These are phyloP conservation scores for Scutellaria minor DNA, from an alignment of 257 asterid genomes.

Conservation along the genomic window DNA sequence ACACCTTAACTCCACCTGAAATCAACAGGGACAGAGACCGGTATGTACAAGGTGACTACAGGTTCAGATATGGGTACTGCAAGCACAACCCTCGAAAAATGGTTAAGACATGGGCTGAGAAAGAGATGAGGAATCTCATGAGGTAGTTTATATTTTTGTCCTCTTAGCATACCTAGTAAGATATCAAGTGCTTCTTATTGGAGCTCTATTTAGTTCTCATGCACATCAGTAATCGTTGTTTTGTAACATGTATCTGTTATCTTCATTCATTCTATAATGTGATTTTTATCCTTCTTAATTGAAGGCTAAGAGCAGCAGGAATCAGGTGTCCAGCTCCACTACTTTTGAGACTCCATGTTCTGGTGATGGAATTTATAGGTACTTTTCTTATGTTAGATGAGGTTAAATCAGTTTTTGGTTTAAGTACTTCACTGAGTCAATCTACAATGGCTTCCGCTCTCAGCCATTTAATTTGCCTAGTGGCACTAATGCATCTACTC, in stretches of 20 bases:
- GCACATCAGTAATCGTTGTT: background rate
- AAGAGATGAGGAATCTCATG: conserved; percentile 98
- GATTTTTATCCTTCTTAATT: conserved; percentile 32
- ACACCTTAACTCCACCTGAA: conserved; percentile 25
- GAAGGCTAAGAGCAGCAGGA: conserved; percentile 91
- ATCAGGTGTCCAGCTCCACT: conserved; percentile 87
- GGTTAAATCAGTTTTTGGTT: background rate
- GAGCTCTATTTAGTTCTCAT: background rate
- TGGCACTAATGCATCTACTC: too few relatives aligned
- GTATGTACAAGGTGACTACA: conserved; percentile 94
- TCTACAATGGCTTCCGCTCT: background rate
- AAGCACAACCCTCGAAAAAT: conserved; percentile 95
- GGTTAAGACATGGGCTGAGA: conserved; percentile 99
- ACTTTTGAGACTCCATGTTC: conserved; percentile 91
- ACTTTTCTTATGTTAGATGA: conserved; percentile 26
- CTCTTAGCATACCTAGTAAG: background rate
- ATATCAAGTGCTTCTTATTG: background rate
- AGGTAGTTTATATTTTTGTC: conserved; percentile 50
- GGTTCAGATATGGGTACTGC: conserved; percentile 91
- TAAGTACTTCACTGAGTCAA: background rate
- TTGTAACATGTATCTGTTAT: background rate
- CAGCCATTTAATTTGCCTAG: too few relatives aligned
- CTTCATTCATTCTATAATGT: conserved; percentile 20
- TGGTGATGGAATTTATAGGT: conserved; percentile 99
- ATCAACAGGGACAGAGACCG: conserved; percentile 93